Evolutionary conservation across 2,329 filamentous ascomycete species (phyloP).

Genomic region (Paradendryphiella salina): DNA sequence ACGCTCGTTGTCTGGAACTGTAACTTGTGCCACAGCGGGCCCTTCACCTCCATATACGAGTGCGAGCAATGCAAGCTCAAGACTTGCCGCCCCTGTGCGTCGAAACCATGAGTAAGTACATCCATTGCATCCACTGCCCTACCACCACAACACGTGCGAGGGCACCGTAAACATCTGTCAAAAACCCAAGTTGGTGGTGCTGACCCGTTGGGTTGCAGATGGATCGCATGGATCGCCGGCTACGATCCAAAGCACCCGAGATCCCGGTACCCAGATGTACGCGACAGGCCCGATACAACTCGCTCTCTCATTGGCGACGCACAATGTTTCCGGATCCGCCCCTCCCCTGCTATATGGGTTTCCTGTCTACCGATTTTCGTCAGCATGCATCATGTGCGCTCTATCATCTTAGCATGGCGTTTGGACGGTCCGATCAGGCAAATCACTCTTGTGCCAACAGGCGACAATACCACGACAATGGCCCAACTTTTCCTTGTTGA

Average conservation of each 20-base stretch:
- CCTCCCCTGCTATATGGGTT: constrained; percentile 12
- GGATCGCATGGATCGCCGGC: constrained; percentile 32
- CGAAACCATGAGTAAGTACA: constrained; percentile 47
- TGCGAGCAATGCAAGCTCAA: constrained; percentile 57
- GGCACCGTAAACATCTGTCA: constrained; percentile 15
- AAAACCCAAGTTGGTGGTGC: constrained; percentile 23
- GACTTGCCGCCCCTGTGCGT: constrained; percentile 53
- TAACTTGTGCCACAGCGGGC: constrained; percentile 56
- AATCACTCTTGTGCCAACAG: constrained; percentile 23
- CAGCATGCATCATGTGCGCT: constrained; percentile 26
- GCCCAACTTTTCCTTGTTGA: constrained; percentile 23
- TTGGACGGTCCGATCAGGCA: constrained; percentile 29
- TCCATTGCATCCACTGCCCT: neutral
- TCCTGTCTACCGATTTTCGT: constrained; percentile 14
- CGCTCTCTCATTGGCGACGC: constrained; percentile 19
- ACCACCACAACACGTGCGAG: constrained; percentile 11
- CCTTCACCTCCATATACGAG: constrained; percentile 57
- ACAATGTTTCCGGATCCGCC: neutral
- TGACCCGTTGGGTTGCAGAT: constrained; percentile 31
- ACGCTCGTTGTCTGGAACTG: constrained; percentile 58
- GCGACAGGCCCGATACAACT: constrained; percentile 12
- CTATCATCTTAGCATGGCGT: constrained; percentile 45
- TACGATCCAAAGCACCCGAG: constrained; percentile 27
- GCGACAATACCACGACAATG: constrained; percentile 30
- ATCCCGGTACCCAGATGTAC: constrained; percentile 14